phyloP scores from a whole-genome alignment of 2,329 filamentous ascomycete species.

The Epichloe gansuensis region DNA sequence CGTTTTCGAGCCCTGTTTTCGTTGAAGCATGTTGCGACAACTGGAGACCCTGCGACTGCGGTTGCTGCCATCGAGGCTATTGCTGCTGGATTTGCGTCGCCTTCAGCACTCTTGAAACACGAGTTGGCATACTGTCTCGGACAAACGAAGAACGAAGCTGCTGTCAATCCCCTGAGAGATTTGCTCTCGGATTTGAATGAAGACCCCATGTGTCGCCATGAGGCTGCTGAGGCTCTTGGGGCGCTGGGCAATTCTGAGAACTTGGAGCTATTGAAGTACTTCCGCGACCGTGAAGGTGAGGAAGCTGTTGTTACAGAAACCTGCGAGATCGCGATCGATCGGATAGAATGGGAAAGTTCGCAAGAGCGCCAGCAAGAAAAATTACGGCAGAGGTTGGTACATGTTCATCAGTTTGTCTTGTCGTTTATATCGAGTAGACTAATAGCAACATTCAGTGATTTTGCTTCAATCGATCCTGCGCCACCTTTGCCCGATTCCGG shows the following conservation, averaged over 20 bases:
- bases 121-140: constrained; percentile 95
- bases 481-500: constrained; percentile 68
- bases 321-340: constrained; percentile 89
- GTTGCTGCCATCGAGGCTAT: constrained; percentile 60
- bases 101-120: constrained; percentile 86
- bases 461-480: constrained; percentile 89
- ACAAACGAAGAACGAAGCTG: constrained; percentile 67
- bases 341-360: constrained; percentile 86
- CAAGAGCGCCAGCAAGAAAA: constrained; percentile 60
- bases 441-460: constrained; percentile 49
- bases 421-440: neutral
- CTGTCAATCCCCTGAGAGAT: constrained; percentile 56
- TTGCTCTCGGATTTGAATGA: constrained; percentile 70
- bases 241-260: constrained; percentile 67
- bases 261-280: constrained; percentile 57
- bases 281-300: constrained; percentile 65
- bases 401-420: neutral
- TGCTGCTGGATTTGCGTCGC: constrained; percentile 70
- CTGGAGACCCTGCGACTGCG: constrained; percentile 45
- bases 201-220: constrained; percentile 90
- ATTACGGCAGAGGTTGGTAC: constrained; percentile 60
- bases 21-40: constrained; percentile 79
- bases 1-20: constrained; percentile 97
- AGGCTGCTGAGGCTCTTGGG: constrained; percentile 88
- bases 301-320: constrained; percentile 79